phyloP scores from a whole-genome alignment of 108 stramenopile genomes.

The Nitzschia sp. region DNA sequence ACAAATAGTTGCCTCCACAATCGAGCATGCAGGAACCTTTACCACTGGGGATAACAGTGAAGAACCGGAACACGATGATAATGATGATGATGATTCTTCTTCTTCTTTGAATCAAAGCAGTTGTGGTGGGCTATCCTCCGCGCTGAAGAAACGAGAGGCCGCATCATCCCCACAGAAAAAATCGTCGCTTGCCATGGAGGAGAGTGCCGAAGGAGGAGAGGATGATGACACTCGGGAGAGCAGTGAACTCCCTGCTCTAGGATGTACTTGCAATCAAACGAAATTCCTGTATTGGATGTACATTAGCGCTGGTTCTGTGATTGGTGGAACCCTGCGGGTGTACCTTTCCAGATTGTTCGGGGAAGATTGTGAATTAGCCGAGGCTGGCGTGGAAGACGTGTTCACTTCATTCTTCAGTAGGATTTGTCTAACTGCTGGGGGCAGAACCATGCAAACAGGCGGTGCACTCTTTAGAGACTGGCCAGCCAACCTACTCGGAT shows the following conservation, averaged over 20 bases:
- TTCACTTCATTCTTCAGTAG: conserved; percentile 41
- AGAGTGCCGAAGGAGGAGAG: background rate
- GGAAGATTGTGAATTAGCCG: conserved; percentile 52
- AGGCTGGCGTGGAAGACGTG: conserved; percentile 39
- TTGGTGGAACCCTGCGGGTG: conserved; percentile 47
- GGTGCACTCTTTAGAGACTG: conserved; percentile 73
- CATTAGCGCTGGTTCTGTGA: conserved; percentile 51
- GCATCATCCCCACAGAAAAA: too few relatives aligned
- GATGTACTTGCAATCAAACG: background rate
- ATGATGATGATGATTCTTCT: too few relatives aligned
- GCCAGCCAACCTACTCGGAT: conserved; percentile 69
- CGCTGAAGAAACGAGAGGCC: too few relatives aligned
- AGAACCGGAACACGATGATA: too few relatives aligned
- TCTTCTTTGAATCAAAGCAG: too few relatives aligned
- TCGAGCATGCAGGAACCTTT: too few relatives aligned
- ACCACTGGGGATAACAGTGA: too few relatives aligned
- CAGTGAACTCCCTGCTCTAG: background rate
- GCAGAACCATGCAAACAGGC: conserved; percentile 60
- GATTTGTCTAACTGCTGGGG: conserved; percentile 67
- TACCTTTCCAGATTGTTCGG: conserved; percentile 67
- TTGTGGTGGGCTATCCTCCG: too few relatives aligned
- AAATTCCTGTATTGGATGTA: conserved; percentile 35
- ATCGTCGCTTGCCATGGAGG: background rate
- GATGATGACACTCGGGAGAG: background rate
- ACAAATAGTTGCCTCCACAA: too few relatives aligned